Conservation (phyloP, 768 basidiomycete genomes). For the Amanita inopinata region DNA sequence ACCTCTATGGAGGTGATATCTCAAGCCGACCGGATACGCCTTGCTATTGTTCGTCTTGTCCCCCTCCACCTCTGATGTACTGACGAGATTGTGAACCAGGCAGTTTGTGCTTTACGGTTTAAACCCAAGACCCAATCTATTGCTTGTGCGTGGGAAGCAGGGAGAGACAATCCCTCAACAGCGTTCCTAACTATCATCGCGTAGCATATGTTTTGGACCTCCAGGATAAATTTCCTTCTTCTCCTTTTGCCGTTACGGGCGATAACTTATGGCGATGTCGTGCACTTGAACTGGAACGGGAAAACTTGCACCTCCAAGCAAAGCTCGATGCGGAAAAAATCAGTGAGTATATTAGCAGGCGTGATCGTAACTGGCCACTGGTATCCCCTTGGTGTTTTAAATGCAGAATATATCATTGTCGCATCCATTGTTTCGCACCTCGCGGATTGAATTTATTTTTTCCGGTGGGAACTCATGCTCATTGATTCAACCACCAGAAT, state of each 20-base stretch:
- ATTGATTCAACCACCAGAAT: no score
- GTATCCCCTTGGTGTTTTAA: neutral
- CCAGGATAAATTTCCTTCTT: slow-evolving; percentile 23
- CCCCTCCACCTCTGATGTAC: neutral
- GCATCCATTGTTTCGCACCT: no score
- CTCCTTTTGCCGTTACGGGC: slow-evolving; percentile 13
- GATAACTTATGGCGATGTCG: slow-evolving; percentile 29
- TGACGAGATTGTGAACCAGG: slow-evolving; percentile 21
- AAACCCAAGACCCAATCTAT: slow-evolving; percentile 33
- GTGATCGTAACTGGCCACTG: no score
- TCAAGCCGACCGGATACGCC: slow-evolving; percentile 25
- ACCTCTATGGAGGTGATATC: neutral
- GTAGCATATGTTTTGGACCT: slow-evolving; percentile 39
- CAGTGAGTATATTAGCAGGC: slow-evolving; percentile 20
- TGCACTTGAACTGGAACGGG: slow-evolving; percentile 32
- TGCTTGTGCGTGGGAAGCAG: slow-evolving; percentile 29
- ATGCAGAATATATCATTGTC: neutral
- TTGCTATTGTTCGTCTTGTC: slow-evolving; percentile 28
- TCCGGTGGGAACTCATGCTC: no score
- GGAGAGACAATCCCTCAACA: no score
- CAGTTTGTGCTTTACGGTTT: slow-evolving; percentile 33
- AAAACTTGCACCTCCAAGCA: slow-evolving; percentile 26
- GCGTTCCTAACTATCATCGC: neutral
- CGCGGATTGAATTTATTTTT: no score
- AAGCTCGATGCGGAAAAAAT: slow-evolving; percentile 32